These are phyloP conservation scores for Blastosporella zonata DNA, from an alignment of 1,284 basidiomycete species.

Conservation along the genomic window DNA sequence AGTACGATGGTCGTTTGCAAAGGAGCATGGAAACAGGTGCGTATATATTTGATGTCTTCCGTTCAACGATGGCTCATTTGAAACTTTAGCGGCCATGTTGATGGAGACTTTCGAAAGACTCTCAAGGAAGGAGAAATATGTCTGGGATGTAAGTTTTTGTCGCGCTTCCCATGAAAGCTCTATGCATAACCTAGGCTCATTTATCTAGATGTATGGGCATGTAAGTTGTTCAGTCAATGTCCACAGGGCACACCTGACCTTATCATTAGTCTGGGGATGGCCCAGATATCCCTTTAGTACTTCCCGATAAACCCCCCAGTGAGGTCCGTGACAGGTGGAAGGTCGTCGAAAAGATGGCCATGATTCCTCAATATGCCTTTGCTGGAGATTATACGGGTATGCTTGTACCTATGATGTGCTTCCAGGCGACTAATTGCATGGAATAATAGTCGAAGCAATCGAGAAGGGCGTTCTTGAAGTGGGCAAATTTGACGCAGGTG, in stretches of 20 bases:
- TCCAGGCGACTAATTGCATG: neutral
- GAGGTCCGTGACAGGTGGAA: slow-evolving; percentile 61
- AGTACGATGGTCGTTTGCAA: slow-evolving; percentile 62
- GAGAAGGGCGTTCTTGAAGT: slow-evolving; percentile 58
- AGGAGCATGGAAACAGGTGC: slow-evolving; percentile 63
- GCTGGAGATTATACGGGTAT: slow-evolving; percentile 62
- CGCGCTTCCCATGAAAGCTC: neutral
- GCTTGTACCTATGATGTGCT: slow-evolving; percentile 12
- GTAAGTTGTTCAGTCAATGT: slow-evolving; percentile 35
- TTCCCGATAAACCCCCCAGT: slow-evolving; percentile 42
- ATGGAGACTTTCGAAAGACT: slow-evolving; percentile 67
- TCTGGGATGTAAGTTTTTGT: slow-evolving; percentile 58
- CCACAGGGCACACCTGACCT: neutral
- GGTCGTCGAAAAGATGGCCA: slow-evolving; percentile 63
- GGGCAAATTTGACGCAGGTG: slow-evolving; percentile 59
- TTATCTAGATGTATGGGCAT: slow-evolving; percentile 55
- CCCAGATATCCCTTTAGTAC: slow-evolving; percentile 51
- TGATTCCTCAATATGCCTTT: slow-evolving; percentile 66
- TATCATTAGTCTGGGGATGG: slow-evolving; percentile 56
- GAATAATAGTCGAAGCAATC: slow-evolving; percentile 54
- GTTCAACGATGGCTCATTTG: slow-evolving; percentile 2
- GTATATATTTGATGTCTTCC: slow-evolving; percentile 3
- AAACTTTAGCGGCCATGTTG: slow-evolving; percentile 55
- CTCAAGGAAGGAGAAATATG: slow-evolving; percentile 63
- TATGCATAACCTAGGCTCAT: slow-evolving; percentile 3